phyloP scores from a whole-genome alignment of 2,329 filamentous ascomycete species.

The Curvularia sp. region DNA sequence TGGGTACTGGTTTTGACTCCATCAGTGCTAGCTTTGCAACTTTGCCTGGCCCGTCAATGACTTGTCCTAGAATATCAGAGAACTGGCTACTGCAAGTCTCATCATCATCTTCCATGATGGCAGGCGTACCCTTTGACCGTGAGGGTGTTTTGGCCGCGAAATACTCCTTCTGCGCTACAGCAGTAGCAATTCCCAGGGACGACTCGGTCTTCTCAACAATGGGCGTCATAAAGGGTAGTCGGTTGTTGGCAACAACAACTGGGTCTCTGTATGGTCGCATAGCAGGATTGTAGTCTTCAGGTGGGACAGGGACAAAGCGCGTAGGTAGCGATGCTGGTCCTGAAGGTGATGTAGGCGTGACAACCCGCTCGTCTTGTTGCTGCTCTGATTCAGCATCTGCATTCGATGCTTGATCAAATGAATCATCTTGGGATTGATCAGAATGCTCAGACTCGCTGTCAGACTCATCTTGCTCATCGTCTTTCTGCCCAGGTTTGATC shows the following conservation, averaged over 20 bases:
- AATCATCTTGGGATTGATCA: conserved; percentile 46
- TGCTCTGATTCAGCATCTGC: conserved; percentile 38
- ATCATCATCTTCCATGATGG: conserved; percentile 50
- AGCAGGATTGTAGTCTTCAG: conserved; percentile 84
- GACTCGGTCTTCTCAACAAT: conserved; percentile 96
- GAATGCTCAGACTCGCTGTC: conserved; percentile 48
- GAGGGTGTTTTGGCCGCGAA: conserved; percentile 79
- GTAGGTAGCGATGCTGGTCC: conserved; percentile 54
- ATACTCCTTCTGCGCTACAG: conserved; percentile 62
- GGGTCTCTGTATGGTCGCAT: conserved; percentile 82
- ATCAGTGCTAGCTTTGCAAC: conserved; percentile 61
- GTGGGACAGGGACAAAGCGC: conserved; percentile 79
- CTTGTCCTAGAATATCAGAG: conserved; percentile 66
- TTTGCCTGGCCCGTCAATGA: conserved; percentile 52
- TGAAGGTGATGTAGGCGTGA: conserved; percentile 58
- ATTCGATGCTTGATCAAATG: conserved; percentile 44
- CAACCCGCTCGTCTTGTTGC: conserved; percentile 50
- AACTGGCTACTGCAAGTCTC: conserved; percentile 74
- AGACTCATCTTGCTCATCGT: conserved; percentile 42
- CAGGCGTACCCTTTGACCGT: conserved; percentile 58
- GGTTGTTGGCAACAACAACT: conserved; percentile 81
- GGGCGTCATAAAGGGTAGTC: conserved; percentile 97
- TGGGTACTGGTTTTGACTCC: conserved; percentile 50
- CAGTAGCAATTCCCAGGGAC: conserved; percentile 67
- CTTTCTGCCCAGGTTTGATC: conserved; percentile 70